Evolutionary conservation across 1,139 yeast genomes (phyloP).

Genomic region (Debaryomyces nepalensis): DNA sequence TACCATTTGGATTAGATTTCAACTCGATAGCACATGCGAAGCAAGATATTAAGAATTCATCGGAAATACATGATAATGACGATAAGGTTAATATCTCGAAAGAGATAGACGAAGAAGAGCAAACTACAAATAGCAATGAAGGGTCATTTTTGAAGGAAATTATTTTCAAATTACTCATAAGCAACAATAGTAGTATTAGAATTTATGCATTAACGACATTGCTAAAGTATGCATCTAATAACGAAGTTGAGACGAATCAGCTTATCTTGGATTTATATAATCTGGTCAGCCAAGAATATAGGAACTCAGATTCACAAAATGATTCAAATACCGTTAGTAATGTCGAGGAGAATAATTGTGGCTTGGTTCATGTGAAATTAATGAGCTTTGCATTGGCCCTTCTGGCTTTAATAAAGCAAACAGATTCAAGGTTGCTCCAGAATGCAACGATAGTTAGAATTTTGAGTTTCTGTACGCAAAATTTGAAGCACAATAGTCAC

Average conservation of each 20-base stretch:
- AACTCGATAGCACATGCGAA: constrained; percentile 26
- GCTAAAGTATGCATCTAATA: constrained; percentile 34
- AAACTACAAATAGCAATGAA: constrained; percentile 20
- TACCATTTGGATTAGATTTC: constrained; percentile 46
- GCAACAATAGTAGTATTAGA: constrained; percentile 40
- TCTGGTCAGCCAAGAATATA: constrained; percentile 39
- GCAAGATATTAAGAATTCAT: constrained; percentile 15
- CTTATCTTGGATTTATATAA: constrained; percentile 40
- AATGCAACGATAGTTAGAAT: constrained; percentile 48
- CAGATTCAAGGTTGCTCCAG: constrained; percentile 43
- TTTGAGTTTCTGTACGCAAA: constrained; percentile 54
- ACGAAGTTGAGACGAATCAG: constrained; percentile 43
- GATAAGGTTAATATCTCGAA: constrained; percentile 16
- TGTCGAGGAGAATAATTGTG: constrained; percentile 31
- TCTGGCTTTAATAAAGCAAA: constrained; percentile 43
- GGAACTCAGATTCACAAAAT: constrained; percentile 16
- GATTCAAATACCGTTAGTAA: constrained; percentile 4
- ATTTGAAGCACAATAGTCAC: constrained; percentile 43
- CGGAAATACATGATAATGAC: constrained; percentile 16
- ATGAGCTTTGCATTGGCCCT: constrained; percentile 43
- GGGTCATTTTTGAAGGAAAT: constrained; percentile 35
- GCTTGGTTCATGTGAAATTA: constrained; percentile 29
- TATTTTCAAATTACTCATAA: constrained; percentile 39
- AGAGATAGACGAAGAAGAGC: constrained; percentile 29
- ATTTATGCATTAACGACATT: constrained; percentile 42